Conservation (phyloP, 768 basidiomycete species). For the Trametes gibbosa region DNA sequence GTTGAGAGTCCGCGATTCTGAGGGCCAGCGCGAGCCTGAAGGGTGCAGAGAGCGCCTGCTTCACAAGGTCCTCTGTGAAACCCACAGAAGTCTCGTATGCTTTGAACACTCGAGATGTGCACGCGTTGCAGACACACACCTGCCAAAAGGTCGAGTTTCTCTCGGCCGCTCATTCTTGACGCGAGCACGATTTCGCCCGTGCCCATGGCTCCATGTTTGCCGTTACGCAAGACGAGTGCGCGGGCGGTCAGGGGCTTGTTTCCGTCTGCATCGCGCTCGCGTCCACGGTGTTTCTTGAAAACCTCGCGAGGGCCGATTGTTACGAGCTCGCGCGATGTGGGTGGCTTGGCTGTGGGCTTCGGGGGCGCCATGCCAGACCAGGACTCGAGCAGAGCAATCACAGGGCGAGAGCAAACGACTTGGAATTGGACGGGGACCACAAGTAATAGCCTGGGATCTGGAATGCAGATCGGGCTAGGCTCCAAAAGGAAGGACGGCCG, state of each 20-base stretch:
- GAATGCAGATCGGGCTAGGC: not conserved
- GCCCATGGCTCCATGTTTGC: slow-evolving; percentile 69
- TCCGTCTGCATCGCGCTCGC: slow-evolving; percentile 46
- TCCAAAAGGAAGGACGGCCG: not conserved
- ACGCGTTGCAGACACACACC: slow-evolving; percentile 40
- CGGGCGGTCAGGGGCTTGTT: slow-evolving; percentile 65
- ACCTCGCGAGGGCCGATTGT: slow-evolving; percentile 55
- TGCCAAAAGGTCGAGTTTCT: slow-evolving; percentile 77
- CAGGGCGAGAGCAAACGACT: not conserved
- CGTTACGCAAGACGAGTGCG: slow-evolving; percentile 71
- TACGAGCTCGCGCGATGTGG: slow-evolving; percentile 45
- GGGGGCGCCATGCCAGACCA: slow-evolving; percentile 22
- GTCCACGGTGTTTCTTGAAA: slow-evolving; percentile 31
- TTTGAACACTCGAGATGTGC: not conserved
- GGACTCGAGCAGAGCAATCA: not conserved
- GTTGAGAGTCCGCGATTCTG: slow-evolving; percentile 72
- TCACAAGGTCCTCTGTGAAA: slow-evolving; percentile 62
- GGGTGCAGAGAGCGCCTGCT: slow-evolving; percentile 59
- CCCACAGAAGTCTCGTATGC: not conserved
- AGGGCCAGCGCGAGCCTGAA: slow-evolving; percentile 62
- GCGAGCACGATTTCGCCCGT: slow-evolving; percentile 62
- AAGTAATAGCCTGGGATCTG: not conserved
- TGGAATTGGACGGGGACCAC: not conserved
- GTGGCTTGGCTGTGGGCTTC: slow-evolving; percentile 5
- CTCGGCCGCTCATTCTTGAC: slow-evolving; percentile 66